Base-by-base conservation (phyloP, 2,329 filamentous ascomycete genomes). In the Sclerotinia nivalis region DNA sequence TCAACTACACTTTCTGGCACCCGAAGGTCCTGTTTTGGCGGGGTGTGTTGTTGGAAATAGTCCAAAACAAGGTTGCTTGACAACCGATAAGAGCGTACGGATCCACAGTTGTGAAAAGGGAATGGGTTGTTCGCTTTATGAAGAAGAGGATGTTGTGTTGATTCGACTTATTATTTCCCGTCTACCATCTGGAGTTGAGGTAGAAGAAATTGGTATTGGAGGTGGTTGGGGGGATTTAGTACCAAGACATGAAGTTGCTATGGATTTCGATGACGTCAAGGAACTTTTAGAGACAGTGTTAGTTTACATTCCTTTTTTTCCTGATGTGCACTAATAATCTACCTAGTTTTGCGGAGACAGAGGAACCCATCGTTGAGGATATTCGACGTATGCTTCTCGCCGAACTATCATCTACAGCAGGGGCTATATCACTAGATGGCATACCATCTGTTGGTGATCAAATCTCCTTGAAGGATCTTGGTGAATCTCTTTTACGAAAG, bases 81-180 rank as follows among this genome's bases (percentile, higher is more conserved):
- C 92, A 0, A 81, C 82, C 0, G 83, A 90, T 34, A 79, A 85
- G 34, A 81, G 82, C 28, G 88, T 87, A 0, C 87, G 91, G 2
- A 83, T 98, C 9, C 95, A 98, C 79, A 96, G 93, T 76, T 97
- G 95, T 74, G 93, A 97, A 76, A 90, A 88, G 72, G 91, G 89
- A 0, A 87, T 86, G 71, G 83, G 85, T 31, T 93, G 91, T 74
- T 76, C 81, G 0, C 81, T 84, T 0, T 83, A 81, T 61, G 83
- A 77, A 9, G 37, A 43, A 20, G 78, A 80, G 1, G 83, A 85
- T 0, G 85, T 91, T 0, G 90, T 97, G 9, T 89, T 87, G 76
- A 95, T 97, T 67, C 88, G 87, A 9, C 94, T 94, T 0, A 89
- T 97, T 55, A 85, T 97, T 22, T 88, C 89, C 6, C 88, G 89